Base-by-base conservation (phyloP, 192 early-diverging fungal genomes). In the Rhizoclosmatium sp. region DNA sequence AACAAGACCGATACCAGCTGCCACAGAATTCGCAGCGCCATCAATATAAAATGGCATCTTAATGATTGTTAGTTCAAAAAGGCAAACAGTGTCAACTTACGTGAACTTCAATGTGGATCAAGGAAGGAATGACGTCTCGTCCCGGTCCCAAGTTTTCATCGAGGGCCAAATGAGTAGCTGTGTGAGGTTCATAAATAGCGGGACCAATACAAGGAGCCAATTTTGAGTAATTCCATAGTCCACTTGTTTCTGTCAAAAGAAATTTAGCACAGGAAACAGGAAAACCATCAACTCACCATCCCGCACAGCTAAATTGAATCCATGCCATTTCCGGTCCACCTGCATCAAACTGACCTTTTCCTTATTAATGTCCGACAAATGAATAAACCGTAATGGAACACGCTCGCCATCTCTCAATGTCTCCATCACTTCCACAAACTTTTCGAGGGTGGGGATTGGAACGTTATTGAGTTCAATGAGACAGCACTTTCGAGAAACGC, bases 101-200 rank as follows among this genome's bases (percentile, higher is more conserved):
- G 66, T 94, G 89, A 75, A 94, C 96, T 66, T 93, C 91, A 41
- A 97, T 87, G 42, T 90, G 86, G 2, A 96, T 94, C 74, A 97
- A 87, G 4, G 92, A 93, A 21, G 91, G 90, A 87, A 95, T 91
- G 59, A 98, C 82, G 3, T 82, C 78, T 51, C 91, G 92, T 3
- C 72, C 85, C 3, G 92, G 90, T 10, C 91, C 91, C 49, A 96
- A 80, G 2, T 88, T 88, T 3, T 85, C 72, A 46, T 94, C 93
- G 66, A 96, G 82, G 1, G 80, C 84, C 2, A 89, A 86, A 44
- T 89, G 87, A 19, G 87, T 86, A 19, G 96, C 95, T 1, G 94
- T 93, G n/a, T 92, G 91, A 21, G 94, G 91, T 21, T 61, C 68
- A 82, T 77, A 68, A n/a, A 80, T 47, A 87, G 92, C 51, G 84